Evolutionary conservation across 768 basidiomycete genomes (phyloP), one percentile per base, ranked within the genome.

Genomic region (Steccherinum ochraceum): DNA sequence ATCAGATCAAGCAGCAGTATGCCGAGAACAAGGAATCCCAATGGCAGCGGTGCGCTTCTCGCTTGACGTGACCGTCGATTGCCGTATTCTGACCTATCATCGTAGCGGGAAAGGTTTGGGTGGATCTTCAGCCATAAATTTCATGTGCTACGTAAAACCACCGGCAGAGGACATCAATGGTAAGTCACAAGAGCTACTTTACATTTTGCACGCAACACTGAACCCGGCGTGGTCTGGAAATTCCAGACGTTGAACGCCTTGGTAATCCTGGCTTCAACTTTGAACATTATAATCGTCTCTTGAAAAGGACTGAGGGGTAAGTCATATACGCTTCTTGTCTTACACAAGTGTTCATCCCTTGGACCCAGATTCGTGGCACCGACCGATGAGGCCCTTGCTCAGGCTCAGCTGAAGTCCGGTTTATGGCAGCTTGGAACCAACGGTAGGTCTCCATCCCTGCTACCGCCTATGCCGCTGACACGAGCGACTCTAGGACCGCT

Each of bases 131-230:
- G 51, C 40, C 11, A 55, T 55, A 40, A 55, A 55, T 23, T 55
- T 55, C 24, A 20, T 55, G 21, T 55, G 54, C 26, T 55, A 47
- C 46, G 35, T 39, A 4, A 55, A 55, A 39, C 54, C 54, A n/a
- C 47, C 51, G 3, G 35, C 26, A 23, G 46, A 46, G 5, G 54
- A 55, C 20, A 51, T 55, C n/a, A 51, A 55, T 23, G 54, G 54
- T 49, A 49, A 3, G 45, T 42, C 5, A 11, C n/a, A 13, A 12
- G 10, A 18, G 16, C 27, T 35, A 24, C 4, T 25, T 40, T 13
- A 40, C 12, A 43, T 21, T 41, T 19, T 39, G 26, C n/a, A n/a
- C n/a, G n/a, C n/a, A n/a, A n/a, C n/a, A n/a, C n/a, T n/a, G n/a
- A n/a, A n/a, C n/a, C n/a, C n/a, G n/a, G n/a, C 10, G 3, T 24